Base-by-base conservation (phyloP, 345 rosid genomes). In the Aurinia saxatilis region DNA sequence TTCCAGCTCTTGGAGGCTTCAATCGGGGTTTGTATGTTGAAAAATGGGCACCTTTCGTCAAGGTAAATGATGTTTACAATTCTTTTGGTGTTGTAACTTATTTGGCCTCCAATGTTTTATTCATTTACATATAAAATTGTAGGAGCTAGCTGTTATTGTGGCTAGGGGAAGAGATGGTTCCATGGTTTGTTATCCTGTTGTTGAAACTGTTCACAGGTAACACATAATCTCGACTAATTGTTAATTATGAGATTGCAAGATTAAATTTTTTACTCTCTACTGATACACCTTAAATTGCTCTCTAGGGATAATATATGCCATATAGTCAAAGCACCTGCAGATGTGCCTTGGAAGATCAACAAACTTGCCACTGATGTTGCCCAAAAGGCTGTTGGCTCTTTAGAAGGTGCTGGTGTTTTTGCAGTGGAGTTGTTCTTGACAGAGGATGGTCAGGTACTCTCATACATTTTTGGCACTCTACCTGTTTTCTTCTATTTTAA, bases 351-450 rank as follows among this genome's bases (percentile, higher is more conserved):
- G 87, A 84, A 86, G 79, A 77, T 88, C 45, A 84, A 73, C 71
- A 73, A 84, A 74, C 85, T 83, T 45, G 97, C 99, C 48, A 80
- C 80, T 60, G 93, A 87, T 57, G 87, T 88, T 77, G 96, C 96
- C 6, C 60, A 56, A 48, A 81, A 76, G 57, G 96, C 99, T 63
- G 82, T 90, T 57, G 81, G 85, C 57, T 90, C 96, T 8, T 61
- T 90, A 56, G 95, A 95, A 75, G 97, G 99, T 34, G 97, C 92
- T 66, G 99, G 96, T 39, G 81, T 95, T 44, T 90, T 95, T 78
- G 97, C 97, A 11, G 97, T 95, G 5, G 99, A 90, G 79, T 69
- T 95, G 70, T 95, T 90, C 82, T 78, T 88, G 68, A 90, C 95
- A 14, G 71, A 49, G 63, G 90, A 95, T 50, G 77, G 77, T 46